These are phyloP conservation scores for Wickerhamomyces sp. DNA, from an alignment of 1,139 yeast species.

Conservation along the genomic window DNA sequence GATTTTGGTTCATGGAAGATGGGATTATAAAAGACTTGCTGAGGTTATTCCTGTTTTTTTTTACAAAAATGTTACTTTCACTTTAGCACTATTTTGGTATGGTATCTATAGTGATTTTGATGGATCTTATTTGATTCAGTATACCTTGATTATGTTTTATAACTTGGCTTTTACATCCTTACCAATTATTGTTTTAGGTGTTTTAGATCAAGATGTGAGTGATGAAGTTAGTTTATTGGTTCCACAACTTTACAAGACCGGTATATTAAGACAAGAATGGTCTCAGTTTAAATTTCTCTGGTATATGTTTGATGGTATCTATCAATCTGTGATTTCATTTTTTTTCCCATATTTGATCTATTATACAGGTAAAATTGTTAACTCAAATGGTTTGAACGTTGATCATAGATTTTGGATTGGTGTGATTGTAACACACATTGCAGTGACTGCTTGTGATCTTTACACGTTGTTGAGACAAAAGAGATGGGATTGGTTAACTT, in stretches of 20 bases:
- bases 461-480: constrained; percentile 79
- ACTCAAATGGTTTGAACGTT: constrained; percentile 56
- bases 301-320: constrained; percentile 83
- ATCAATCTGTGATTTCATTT: constrained; percentile 79
- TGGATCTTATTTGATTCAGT: constrained; percentile 88
- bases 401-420: constrained; percentile 90
- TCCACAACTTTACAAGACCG: constrained; percentile 83
- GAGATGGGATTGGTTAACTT: constrained; percentile 92
- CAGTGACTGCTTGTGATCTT: constrained; percentile 76
- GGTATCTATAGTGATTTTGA: constrained; percentile 83
- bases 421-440: constrained; percentile 67
- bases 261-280: constrained; percentile 83
- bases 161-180: constrained; percentile 93
- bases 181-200: constrained; percentile 86
- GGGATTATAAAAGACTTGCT: constrained; percentile 88
- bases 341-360: constrained; percentile 80
- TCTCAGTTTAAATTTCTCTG: constrained; percentile 71
- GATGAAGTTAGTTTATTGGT: constrained; percentile 77
- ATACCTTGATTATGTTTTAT: constrained; percentile 87
- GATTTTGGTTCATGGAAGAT: constrained; percentile 87
- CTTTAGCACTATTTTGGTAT: constrained; percentile 88
- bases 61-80: constrained; percentile 86
- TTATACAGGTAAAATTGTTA: constrained; percentile 50
- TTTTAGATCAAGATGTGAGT: constrained; percentile 89
- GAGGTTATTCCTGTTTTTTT: constrained; percentile 95